phyloP scores from a whole-genome alignment of 2,329 filamentous ascomycete genomes.

The Nothophaeocryptopus gaeumannii region DNA sequence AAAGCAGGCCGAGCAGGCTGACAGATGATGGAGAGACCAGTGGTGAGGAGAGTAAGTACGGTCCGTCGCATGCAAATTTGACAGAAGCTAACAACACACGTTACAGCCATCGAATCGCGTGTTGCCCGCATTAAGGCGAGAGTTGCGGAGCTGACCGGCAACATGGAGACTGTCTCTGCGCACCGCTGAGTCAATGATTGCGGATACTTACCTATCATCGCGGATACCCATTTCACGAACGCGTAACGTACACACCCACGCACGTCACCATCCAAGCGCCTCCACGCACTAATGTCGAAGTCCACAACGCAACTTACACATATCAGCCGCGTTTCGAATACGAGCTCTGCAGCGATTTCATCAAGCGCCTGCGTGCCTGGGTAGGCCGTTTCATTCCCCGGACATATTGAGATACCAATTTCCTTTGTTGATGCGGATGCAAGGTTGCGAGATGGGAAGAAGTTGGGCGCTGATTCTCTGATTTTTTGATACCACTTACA shows the following conservation, averaged over 20 bases:
- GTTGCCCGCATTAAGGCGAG: slow-evolving; percentile 97
- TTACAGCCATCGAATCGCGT: slow-evolving; percentile 85
- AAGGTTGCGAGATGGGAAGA: slow-evolving; percentile 7
- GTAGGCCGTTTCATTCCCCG: not conserved
- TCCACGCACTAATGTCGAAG: not conserved
- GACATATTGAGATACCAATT: slow-evolving; percentile 14
- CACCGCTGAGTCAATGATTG: not conserved
- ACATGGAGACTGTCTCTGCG: slow-evolving; percentile 25
- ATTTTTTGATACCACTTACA: slow-evolving; percentile 17
- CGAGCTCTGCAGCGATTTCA: slow-evolving; percentile 8
- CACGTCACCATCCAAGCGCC: not conserved
- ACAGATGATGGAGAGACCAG: slow-evolving; percentile 86
- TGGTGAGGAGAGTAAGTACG: slow-evolving; percentile 82
- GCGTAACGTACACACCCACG: not conserved
- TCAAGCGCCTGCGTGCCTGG: not conserved
- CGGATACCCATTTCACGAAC: not conserved
- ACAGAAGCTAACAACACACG: slow-evolving; percentile 15
- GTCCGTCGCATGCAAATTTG: not conserved
- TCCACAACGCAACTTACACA: not conserved
- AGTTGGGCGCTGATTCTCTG: too few relatives aligned
- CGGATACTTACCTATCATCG: not conserved
- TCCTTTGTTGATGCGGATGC: slow-evolving; percentile 10
- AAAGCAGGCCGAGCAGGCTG: slow-evolving; percentile 50
- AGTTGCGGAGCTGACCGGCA: slow-evolving; percentile 79
- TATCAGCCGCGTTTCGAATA: slow-evolving; percentile 7